Evolutionary conservation across 176 grass and related monocot species (phyloP).

Genomic region (Puya raimondii): DNA sequence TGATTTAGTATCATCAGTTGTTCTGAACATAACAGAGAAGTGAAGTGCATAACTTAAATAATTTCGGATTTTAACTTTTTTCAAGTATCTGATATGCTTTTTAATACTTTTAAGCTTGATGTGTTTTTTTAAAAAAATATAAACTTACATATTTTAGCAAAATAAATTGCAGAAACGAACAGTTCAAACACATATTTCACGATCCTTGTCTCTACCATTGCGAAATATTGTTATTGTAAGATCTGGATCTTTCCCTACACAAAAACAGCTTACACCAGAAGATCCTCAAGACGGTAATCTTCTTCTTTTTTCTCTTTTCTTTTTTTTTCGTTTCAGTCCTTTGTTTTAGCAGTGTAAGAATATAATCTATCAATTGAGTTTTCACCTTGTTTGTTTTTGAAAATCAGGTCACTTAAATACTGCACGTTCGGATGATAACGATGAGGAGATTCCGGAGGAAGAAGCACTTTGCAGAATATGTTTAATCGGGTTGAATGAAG

Average conservation of each 20-base stretch:
- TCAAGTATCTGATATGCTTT: neutral
- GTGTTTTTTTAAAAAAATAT: neutral
- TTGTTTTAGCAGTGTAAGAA: neutral
- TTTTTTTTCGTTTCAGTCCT: neutral
- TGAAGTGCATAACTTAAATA: no score
- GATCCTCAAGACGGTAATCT: constrained; percentile 10
- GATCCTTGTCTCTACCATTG: constrained; percentile 8
- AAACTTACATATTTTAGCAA: neutral
- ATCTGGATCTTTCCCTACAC: constrained; percentile 10
- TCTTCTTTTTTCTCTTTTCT: neutral
- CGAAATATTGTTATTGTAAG: constrained; percentile 19
- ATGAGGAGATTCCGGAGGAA: constrained; percentile 31
- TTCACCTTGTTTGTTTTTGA: neutral
- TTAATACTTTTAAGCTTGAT: neutral
- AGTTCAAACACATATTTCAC: constrained; percentile 9
- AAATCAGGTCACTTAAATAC: constrained; percentile 7
- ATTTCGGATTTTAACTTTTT: no score
- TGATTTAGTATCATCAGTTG: neutral
- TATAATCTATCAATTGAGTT: neutral
- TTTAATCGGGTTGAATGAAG: constrained; percentile 38
- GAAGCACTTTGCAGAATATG: constrained; percentile 75
- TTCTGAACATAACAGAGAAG: neutral
- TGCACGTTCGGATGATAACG: neutral
- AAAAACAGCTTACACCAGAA: neutral
- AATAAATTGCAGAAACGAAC: constrained; percentile 1